Percentiles rank a stretch among this genome's conserved stretches.
phyloP scores from a whole-genome alignment of 768 basidiomycete species.

The Scleroderma bovista region DNA sequence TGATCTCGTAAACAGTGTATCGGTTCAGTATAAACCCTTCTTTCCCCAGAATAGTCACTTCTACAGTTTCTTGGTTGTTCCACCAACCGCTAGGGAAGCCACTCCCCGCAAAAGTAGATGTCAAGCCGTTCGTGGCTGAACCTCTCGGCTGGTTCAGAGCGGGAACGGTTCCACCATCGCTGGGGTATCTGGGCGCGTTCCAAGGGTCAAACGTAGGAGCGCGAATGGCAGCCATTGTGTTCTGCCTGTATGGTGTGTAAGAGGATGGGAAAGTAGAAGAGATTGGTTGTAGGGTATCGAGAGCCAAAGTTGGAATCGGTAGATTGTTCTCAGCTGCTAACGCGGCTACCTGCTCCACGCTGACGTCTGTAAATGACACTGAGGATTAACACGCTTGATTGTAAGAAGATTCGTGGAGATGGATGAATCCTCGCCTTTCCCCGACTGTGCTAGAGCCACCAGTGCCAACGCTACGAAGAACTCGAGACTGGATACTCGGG shows the following conservation, averaged over 20 bases:
- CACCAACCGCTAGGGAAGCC: slow-evolving; percentile 83
- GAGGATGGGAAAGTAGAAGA: slow-evolving; percentile 44
- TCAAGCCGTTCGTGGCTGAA: slow-evolving; percentile 35
- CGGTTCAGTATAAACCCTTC: slow-evolving; percentile 91
- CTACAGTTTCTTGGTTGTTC: slow-evolving; percentile 71
- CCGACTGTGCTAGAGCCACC: slow-evolving; percentile 79
- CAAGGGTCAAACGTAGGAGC: slow-evolving; percentile 60
- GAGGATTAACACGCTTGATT: not conserved
- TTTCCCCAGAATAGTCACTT: slow-evolving; percentile 73
- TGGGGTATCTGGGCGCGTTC: slow-evolving; percentile 36
- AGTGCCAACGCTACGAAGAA: slow-evolving; percentile 90
- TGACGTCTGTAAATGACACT: slow-evolving; percentile 48
- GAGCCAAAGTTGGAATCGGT: slow-evolving; percentile 67
- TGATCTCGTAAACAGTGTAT: slow-evolving; percentile 78
- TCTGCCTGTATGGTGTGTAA: slow-evolving; percentile 39
- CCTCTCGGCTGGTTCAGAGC: slow-evolving; percentile 22
- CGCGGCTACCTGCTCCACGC: slow-evolving; percentile 76
- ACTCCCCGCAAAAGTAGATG: slow-evolving; percentile 61
- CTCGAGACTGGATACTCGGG: slow-evolving; percentile 80
- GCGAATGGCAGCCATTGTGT: slow-evolving; percentile 35
- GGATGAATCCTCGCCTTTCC: slow-evolving; percentile 49
- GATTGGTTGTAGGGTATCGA: slow-evolving; percentile 50
- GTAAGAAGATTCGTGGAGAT: not conserved
- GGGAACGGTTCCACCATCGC: slow-evolving; percentile 27
- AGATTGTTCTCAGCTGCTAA: slow-evolving; percentile 74